Base-by-base conservation (phyloP, 768 basidiomycete species). In the Rhodosporidiobolus sp. region DNA sequence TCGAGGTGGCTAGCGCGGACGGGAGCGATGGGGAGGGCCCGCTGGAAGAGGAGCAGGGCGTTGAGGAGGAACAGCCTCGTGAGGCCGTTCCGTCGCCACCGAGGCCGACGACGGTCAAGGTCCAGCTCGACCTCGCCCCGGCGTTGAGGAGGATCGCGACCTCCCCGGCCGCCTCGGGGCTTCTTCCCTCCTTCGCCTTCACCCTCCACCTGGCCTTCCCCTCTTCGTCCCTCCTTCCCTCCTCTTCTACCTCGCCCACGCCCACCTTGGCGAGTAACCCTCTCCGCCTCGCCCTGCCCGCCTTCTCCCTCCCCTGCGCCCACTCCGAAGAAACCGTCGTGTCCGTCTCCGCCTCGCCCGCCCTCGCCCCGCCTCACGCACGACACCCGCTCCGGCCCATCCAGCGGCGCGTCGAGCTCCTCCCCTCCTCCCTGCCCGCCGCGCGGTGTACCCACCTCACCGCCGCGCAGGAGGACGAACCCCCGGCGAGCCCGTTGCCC, bases 1-100 rank as follows among this genome's bases (percentile, higher is more conserved):
- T 74, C 32, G 72, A 73, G 35, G 56, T 58, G 38, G n/a, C 32
- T 48, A 24, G 34, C 34, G 56, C 38, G 7, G 56, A 32, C 38
- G 57, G 14, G 20, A 14, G 14, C 38, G 38, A 43, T 7, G 8
- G 8, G 38, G 38, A 43, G 38, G 16, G 4, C 50, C 11, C 53
- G 56, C 30, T 7, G 35, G 38, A 7, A 16, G 24, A 45, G 26
- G 22, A 48, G 12, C 30, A 17, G 2, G 52, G 11, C 0, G 26
- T 28, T 5, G 43, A 35, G 28, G 32, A 24, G 26, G 52, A n/a
- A 34, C 34, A 24, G 35, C 46, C 4, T 43, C 16, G 7, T 26
- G 63, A 19, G n/a, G 2, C 28, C 19, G 14, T 20, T 24, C n/a
- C 54, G 55, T 2, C 50, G 56, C 4, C 19, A 2, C 45, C 32